Conservation (phyloP, 1,284 basidiomycete genomes). For the Bjerkandera adusta region DNA sequence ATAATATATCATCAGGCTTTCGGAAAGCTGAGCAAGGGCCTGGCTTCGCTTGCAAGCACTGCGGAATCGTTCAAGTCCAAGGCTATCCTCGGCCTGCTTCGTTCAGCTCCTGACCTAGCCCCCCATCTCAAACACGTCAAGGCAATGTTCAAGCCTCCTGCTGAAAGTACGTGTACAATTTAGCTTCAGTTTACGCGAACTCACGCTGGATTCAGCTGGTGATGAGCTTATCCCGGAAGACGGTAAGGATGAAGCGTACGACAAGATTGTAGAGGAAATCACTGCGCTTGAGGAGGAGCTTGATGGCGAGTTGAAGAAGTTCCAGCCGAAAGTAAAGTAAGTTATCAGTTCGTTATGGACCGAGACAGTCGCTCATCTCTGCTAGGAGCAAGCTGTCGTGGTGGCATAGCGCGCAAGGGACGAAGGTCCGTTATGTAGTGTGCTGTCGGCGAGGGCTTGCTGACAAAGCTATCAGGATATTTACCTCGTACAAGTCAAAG, state of each 20-base stretch:
- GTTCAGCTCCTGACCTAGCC: constrained; percentile 78
- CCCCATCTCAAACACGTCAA: constrained; percentile 72
- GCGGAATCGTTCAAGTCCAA: constrained; percentile 76
- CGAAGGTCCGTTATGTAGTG: constrained; percentile 54
- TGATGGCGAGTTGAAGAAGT: constrained; percentile 60
- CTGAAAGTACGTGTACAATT: constrained; percentile 49
- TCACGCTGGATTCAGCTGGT: constrained; percentile 20
- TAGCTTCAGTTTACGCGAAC: constrained; percentile 35
- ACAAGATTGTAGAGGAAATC: constrained; percentile 73
- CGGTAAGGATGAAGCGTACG: constrained; percentile 86
- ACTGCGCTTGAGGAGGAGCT: constrained; percentile 65
- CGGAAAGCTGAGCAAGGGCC: constrained; percentile 64
- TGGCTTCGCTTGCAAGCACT: constrained; percentile 60
- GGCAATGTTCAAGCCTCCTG: constrained; percentile 64
- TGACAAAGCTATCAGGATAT: constrained; percentile 60
- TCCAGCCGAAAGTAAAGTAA: constrained; percentile 60
- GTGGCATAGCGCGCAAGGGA: constrained; percentile 85
- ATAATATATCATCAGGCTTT: constrained; percentile 60
- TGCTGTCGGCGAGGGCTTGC: neutral
- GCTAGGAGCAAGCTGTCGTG: constrained; percentile 57
- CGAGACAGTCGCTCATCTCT: neutral
- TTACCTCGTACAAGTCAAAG: constrained; percentile 77
- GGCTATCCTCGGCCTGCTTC: constrained; percentile 71
- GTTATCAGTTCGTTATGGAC: constrained; percentile 11
- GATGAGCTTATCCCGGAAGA: constrained; percentile 72